phyloP scores from a whole-genome alignment of 768 basidiomycete species.

The Glaciozyma martinii region DNA sequence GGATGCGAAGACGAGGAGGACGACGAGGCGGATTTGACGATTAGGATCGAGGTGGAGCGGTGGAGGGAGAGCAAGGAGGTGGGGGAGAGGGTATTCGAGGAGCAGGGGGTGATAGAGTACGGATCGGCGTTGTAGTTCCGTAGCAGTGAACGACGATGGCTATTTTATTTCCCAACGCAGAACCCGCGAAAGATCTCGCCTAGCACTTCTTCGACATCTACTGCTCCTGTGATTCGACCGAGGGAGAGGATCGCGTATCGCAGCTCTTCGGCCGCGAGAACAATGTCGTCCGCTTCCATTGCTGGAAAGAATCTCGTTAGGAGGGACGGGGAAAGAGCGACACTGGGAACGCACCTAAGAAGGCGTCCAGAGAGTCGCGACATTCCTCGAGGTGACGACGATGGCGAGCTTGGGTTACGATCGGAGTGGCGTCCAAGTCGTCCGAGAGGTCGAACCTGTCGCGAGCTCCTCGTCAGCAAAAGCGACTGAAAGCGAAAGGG shows the following conservation, averaged over 20 bases:
- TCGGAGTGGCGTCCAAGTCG: constrained; percentile 44
- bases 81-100: too few relatives aligned
- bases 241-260: constrained; percentile 75
- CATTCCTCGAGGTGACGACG: constrained; percentile 57
- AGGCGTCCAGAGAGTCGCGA: constrained; percentile 47
- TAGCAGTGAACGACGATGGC: too few relatives aligned
- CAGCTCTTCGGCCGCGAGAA: constrained; percentile 75
- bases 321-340: constrained; percentile 2
- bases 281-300: constrained; percentile 59
- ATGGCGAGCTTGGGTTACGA: constrained; percentile 73
- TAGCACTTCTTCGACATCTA: constrained; percentile 73
- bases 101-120: too few relatives aligned
- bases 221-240: constrained; percentile 70
- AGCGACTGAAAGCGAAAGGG: fast-evolving
- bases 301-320: neutral
- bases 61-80: too few relatives aligned
- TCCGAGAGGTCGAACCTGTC: constrained; percentile 33
- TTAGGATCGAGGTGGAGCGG: too few relatives aligned
- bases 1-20: too few relatives aligned
- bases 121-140: too few relatives aligned
- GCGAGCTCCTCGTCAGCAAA: neutral
- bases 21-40: too few relatives aligned
- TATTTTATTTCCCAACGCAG: constrained; percentile 70
- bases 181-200: constrained; percentile 76
- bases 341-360: constrained; percentile 46